A percentile compares a stretch with the other conserved stretches of the same genome.
Conservation (phyloP, 345 rosid genomes). For the Alliaria petiolata region DNA sequence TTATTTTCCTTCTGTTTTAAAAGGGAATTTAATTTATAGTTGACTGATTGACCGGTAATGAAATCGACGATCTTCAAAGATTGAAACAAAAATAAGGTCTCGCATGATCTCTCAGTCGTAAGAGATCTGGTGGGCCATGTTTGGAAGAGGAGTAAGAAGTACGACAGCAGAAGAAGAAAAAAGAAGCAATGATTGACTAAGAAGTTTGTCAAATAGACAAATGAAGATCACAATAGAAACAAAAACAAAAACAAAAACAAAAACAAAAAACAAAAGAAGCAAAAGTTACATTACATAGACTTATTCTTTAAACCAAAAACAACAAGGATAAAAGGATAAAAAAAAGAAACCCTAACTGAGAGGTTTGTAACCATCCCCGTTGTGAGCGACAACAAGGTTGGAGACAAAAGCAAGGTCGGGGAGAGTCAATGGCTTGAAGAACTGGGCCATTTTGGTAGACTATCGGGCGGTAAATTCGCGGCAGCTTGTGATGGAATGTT, state of each 20-base stretch:
- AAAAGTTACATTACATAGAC: background rate
- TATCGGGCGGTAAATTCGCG: background rate
- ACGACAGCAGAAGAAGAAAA: background rate
- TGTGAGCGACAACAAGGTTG: background rate
- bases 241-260: background rate
- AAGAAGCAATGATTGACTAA: background rate
- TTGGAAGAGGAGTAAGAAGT: background rate
- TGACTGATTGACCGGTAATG: background rate
- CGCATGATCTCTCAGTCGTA: background rate
- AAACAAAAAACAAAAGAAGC: background rate
- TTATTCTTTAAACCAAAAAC: background rate
- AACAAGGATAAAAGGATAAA: background rate
- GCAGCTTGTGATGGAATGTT: too few species aligned
- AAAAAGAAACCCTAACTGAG: background rate
- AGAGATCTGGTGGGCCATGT: background rate
- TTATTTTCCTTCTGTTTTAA: too few species aligned
- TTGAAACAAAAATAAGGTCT: background rate
- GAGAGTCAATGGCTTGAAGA: slow-evolving; percentile 28
- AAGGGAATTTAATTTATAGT: too few species aligned
- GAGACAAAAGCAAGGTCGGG: background rate
- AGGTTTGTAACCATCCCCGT: background rate
- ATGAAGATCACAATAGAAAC: background rate
- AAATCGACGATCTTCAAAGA: background rate
- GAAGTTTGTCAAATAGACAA: background rate
- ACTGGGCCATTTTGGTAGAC: slow-evolving; percentile 15